These are phyloP conservation scores for Phyllostachys edulis DNA, from an alignment of 176 grass and related monocot genomes.

Conservation along the genomic window DNA sequence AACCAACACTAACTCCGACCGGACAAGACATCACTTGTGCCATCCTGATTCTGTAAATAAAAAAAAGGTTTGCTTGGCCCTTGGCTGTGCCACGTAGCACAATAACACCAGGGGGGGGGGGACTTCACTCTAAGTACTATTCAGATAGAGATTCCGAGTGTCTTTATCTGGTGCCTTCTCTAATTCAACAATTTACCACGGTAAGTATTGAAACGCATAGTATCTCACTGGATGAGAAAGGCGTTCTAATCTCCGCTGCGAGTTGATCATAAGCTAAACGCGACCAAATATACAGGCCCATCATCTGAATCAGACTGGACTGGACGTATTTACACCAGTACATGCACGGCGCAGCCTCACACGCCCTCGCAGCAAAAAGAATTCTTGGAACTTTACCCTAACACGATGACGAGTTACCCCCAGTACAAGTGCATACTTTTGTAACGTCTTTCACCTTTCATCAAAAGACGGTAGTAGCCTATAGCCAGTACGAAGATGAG, in stretches of 20 bases:
- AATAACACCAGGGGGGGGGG: neutral
- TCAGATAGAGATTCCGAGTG: conserved; percentile 4
- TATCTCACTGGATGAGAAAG: neutral
- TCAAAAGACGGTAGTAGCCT: neutral
- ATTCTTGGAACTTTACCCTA: neutral
- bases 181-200: neutral
- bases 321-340: too few species aligned
- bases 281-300: neutral
- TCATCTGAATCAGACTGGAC: neutral
- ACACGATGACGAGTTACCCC: neutral
- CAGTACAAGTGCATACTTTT: neutral
- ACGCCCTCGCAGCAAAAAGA: neutral
- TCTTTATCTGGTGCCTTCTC: neutral
- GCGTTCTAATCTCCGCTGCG: neutral
- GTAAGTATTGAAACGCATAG: neutral
- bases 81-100: neutral
- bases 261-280: neutral
- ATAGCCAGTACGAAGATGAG: neutral
- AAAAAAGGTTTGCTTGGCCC: neutral
- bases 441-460: conserved; percentile 40
- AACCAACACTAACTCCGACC: conserved; percentile 36
- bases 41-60: conserved; percentile 15
- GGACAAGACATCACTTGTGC: conserved; percentile 46
- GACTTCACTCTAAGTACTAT: neutral
- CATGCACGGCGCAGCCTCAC: neutral